These are phyloP conservation scores for Claviceps paspali DNA, from an alignment of 2,329 filamentous ascomycete genomes.

Conservation along the genomic window DNA sequence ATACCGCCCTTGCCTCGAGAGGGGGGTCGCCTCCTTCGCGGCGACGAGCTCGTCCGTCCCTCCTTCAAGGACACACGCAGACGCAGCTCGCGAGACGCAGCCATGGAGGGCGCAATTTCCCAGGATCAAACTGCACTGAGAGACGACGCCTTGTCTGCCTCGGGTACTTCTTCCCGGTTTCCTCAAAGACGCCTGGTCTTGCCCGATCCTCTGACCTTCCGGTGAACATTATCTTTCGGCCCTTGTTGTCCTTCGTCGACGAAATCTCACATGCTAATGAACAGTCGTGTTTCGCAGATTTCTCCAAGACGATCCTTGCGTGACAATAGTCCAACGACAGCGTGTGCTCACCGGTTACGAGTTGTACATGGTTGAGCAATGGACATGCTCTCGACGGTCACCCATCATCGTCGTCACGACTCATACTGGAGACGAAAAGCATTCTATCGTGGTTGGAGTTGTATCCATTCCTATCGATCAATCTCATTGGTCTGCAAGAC, in stretches of 20 bases:
- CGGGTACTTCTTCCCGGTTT: constrained; percentile 11
- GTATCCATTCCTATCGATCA: constrained; percentile 72
- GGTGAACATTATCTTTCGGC: constrained; percentile 20
- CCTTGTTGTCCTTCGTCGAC: not conserved
- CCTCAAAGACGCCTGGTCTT: constrained; percentile 35
- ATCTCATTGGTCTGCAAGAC: constrained; percentile 58
- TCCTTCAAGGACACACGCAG: not conserved
- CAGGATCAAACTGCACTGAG: constrained; percentile 3
- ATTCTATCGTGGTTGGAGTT: constrained; percentile 65
- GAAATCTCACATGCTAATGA: constrained; percentile 4
- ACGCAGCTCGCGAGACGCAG: not conserved
- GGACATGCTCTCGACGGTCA: constrained; percentile 82
- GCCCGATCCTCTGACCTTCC: constrained; percentile 42
- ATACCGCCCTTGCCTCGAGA: constrained; percentile 5
- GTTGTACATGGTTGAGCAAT: constrained; percentile 90
- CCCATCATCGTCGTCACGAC: constrained; percentile 87
- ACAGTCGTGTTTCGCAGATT: constrained; percentile 32
- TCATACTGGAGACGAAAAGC: constrained; percentile 73
- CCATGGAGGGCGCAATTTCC: constrained; percentile 2
- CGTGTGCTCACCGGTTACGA: constrained; percentile 69
- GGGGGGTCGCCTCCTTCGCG: constrained; percentile 4
- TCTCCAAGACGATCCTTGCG: constrained; percentile 70
- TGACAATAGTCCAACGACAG: constrained; percentile 58
- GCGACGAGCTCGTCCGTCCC: constrained; percentile 4
- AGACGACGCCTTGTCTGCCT: constrained; percentile 7